Evolutionary conservation across 106 monocot species (phyloP).

Genomic region (Vanilla planifolia): DNA sequence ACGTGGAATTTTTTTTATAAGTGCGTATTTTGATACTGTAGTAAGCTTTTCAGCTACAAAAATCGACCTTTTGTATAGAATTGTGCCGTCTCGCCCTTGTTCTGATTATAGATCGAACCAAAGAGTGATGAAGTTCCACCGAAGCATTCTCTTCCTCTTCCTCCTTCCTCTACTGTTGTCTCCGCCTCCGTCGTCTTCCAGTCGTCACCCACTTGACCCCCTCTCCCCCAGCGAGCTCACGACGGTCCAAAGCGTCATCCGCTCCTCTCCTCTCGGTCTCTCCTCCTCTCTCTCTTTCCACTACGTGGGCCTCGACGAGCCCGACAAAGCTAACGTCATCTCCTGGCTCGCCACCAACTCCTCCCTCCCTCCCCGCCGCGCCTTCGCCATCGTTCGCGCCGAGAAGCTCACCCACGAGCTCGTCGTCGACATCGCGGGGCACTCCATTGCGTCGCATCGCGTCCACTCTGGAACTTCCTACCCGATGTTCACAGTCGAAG

Average conservation of each 20-base stretch:
- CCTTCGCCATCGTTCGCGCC: slow-evolving; percentile 42
- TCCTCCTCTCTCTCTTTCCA: slow-evolving; percentile 41
- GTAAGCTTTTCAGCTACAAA: too few relatives aligned
- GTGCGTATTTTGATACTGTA: too few relatives aligned
- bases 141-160: background rate
- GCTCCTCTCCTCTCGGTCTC: slow-evolving; percentile 25
- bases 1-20: too few relatives aligned
- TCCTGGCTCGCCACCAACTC: slow-evolving; percentile 14
- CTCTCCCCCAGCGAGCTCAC: slow-evolving; percentile 41
- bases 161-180: slow-evolving; percentile 7
- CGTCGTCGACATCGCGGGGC: slow-evolving; percentile 26
- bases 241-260: slow-evolving; percentile 19
- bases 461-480: slow-evolving; percentile 36
- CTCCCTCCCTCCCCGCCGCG: slow-evolving; percentile 21
- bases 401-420: slow-evolving; percentile 35
- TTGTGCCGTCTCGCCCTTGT: too few relatives aligned
- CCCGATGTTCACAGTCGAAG: slow-evolving; percentile 42
- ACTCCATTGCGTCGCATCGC: slow-evolving; percentile 18
- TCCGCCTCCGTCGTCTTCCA: background rate
- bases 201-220: slow-evolving; percentile 43
- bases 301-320: slow-evolving; percentile 74
- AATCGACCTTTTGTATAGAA: too few relatives aligned
- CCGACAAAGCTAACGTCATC: slow-evolving; percentile 49
- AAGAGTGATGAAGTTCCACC: too few relatives aligned
- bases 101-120: too few relatives aligned